These are phyloP conservation scores for Zoysia pacifica DNA, from an alignment of 176 grass and related monocot genomes.

Conservation along the genomic window DNA sequence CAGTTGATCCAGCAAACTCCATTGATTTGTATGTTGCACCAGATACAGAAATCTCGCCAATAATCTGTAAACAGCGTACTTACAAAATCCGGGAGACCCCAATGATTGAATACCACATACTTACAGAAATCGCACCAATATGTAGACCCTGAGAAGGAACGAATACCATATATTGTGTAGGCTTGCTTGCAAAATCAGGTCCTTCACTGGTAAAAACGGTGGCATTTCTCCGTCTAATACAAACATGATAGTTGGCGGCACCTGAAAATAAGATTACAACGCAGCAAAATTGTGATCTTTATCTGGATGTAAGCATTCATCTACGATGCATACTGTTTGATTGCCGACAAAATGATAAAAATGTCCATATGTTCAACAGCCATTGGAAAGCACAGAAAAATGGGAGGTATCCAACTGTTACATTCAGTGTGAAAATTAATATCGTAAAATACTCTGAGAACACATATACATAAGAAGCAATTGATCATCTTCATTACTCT, in stretches of 20 bases:
- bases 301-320: background rate
- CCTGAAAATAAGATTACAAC: constrained; percentile 56
- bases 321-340: background rate
- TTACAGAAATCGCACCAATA: no score
- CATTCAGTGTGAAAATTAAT: no score
- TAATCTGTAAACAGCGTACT: constrained; percentile 56
- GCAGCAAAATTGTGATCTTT: constrained; percentile 40
- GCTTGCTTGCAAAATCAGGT: no score
- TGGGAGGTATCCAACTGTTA: no score
- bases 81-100: background rate
- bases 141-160: background rate
- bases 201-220: constrained; percentile 82
- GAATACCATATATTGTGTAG: constrained; percentile 7
- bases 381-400: no score
- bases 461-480: no score
- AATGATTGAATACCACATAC: no score
- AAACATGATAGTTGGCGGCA: constrained; percentile 85
- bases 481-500: no score
- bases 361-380: no score
- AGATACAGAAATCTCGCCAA: constrained; percentile 84
- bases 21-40: constrained; percentile 96
- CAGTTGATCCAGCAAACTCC: constrained; percentile 79
- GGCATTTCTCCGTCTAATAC: constrained; percentile 95
- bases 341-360: background rate
- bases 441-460: no score